These are phyloP conservation scores for Cryphonectria parasitica DNA, from an alignment of 2,329 filamentous ascomycete genomes.

Conservation along the genomic window DNA sequence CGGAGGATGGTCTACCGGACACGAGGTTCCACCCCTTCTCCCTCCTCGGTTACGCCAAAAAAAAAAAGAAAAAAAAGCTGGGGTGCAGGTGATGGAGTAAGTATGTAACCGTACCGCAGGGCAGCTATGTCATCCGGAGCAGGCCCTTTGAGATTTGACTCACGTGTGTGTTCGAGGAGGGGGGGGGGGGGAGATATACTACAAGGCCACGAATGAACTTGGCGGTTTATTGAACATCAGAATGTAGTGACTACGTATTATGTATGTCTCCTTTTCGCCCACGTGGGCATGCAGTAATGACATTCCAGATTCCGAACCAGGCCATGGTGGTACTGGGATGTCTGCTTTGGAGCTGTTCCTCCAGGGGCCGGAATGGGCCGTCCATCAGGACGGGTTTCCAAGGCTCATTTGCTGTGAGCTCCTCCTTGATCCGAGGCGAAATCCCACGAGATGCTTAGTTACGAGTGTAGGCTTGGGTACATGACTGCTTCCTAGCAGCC, in stretches of 20 bases:
- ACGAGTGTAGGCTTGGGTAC: neutral
- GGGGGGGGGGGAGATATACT: no score
- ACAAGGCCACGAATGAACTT: neutral
- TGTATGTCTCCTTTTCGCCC: neutral
- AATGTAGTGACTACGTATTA: no score
- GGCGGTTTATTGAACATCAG: no score
- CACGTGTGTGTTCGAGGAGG: neutral
- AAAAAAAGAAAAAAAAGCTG: no score
- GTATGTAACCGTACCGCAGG: no score
- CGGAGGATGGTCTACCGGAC: conserved; percentile 2
- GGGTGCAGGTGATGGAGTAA: no score
- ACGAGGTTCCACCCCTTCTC: neutral
- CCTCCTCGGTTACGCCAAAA: no score
- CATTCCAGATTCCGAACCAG: neutral
- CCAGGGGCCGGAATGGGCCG: no score
- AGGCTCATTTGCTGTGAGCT: no score
- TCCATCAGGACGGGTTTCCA: no score
- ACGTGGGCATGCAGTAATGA: neutral
- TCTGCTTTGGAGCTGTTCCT: neutral
- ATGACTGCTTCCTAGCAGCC: neutral
- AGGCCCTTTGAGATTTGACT: neutral
- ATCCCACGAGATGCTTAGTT: neutral
- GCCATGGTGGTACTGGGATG: neutral
- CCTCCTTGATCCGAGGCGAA: neutral
- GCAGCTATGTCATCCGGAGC: conserved; percentile 3